phyloP scores from a whole-genome alignment of 164 flowering plant species.

The Platanus orientalis region DNA sequence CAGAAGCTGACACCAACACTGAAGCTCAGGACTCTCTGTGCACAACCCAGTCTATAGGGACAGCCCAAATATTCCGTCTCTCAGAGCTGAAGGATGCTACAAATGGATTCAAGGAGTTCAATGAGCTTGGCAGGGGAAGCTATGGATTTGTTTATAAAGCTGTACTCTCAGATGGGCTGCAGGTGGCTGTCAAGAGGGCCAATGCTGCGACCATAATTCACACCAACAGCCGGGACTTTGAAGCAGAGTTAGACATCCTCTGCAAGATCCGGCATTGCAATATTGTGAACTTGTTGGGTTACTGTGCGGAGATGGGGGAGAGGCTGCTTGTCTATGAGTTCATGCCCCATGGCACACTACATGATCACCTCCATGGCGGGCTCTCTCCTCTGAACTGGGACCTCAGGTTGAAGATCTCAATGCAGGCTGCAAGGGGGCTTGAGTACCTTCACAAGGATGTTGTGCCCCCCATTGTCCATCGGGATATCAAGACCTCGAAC shows the following conservation, averaged over 20 bases:
- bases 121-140: constrained; percentile 90
- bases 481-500: constrained; percentile 67
- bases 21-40: constrained; percentile 31
- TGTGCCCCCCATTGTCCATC: constrained; percentile 57
- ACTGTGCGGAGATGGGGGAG: constrained; percentile 81
- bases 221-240: constrained; percentile 69
- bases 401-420: constrained; percentile 50
- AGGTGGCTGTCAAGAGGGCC: constrained; percentile 89
- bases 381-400: constrained; percentile 65
- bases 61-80: constrained; percentile 74
- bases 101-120: constrained; percentile 89
- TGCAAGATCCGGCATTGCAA: constrained; percentile 67
- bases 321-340: constrained; percentile 73
- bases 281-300: constrained; percentile 80
- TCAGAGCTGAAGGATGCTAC: constrained; percentile 90
- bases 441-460: constrained; percentile 72
- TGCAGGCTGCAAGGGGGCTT: constrained; percentile 78
- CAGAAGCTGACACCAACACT: constrained; percentile 27
- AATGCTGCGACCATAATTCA: constrained; percentile 87
- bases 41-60: constrained; percentile 36
- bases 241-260: constrained; percentile 70
- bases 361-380: constrained; percentile 75
- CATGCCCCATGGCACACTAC: constrained; percentile 81
- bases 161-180: constrained; percentile 65
- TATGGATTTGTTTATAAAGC: constrained; percentile 96